Evolutionary conservation across 148 eudicot species (phyloP).

Genomic region (Fagopyrum esculentum): DNA sequence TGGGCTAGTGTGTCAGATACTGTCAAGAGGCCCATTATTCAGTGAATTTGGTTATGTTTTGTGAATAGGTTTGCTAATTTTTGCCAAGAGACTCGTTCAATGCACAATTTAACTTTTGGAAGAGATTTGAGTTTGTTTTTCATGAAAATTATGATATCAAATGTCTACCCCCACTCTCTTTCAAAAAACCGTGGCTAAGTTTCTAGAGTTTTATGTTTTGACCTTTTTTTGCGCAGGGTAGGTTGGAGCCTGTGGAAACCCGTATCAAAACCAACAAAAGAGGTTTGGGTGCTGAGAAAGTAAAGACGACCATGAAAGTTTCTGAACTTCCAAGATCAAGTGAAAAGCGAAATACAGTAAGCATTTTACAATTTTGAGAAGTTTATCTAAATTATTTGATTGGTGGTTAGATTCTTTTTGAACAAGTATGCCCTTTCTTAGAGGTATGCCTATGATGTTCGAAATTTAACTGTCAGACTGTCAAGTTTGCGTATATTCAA

Average conservation of each 20-base stretch:
- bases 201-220: constrained; percentile 8
- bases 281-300: constrained; percentile 75
- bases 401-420: neutral
- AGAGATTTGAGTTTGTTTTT: neutral
- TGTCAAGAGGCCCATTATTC: neutral
- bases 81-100: neutral
- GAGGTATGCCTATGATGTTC: neutral
- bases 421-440: neutral
- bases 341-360: constrained; percentile 28
- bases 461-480: neutral
- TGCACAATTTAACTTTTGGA: neutral
- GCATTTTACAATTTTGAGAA: constrained; percentile 6
- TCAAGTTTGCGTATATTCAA: neutral
- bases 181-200: neutral
- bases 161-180: neutral
- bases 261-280: constrained; percentile 55
- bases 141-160: neutral
- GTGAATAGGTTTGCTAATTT: neutral
- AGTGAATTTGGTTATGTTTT: neutral
- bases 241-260: constrained; percentile 75
- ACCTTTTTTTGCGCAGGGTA: constrained; percentile 49
- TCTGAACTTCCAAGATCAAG: constrained; percentile 15
- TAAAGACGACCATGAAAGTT: constrained; percentile 25
- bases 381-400: neutral
- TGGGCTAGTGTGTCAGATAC: neutral